Evolutionary conservation across 352 stramenopile genomes (phyloP).

Genomic region (Phytopythium helicoides): DNA sequence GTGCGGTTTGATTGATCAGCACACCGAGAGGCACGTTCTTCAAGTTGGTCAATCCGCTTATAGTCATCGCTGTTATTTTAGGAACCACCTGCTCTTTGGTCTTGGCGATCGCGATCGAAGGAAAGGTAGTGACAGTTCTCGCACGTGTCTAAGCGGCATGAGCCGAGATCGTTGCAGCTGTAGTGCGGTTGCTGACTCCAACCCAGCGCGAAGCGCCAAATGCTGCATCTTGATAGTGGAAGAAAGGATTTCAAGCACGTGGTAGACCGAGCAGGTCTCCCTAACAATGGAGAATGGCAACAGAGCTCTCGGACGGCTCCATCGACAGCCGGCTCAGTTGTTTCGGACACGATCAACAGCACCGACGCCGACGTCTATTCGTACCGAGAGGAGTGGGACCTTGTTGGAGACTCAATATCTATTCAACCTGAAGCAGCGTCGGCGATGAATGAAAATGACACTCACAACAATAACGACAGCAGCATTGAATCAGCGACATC

Average conservation of each 20-base stretch:
- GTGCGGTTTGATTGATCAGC: neutral
- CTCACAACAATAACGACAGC: neutral
- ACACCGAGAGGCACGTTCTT: no score
- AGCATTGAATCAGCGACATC: no score
- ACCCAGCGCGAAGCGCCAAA: no score
- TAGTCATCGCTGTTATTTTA: no score
- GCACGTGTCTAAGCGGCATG: no score
- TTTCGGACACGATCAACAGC: constrained; percentile 35
- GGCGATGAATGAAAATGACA: neutral
- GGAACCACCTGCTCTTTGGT: no score
- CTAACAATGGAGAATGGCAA: neutral
- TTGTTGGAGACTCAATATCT: neutral
- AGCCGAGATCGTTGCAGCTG: no score
- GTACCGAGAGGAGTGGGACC: constrained; percentile 38
- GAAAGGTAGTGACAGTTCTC: no score
- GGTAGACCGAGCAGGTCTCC: neutral
- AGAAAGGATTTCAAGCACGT: neutral
- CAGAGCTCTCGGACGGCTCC: neutral
- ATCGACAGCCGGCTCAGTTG: constrained; percentile 26
- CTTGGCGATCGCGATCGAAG: no score
- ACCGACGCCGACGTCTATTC: constrained; percentile 28
- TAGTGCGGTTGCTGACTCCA: no score
- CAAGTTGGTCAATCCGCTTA: no score
- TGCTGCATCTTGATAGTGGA: no score
- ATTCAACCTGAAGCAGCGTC: neutral